Conservation (phyloP, 805 yeast species). For the Schwanniomyces polymorphus region DNA sequence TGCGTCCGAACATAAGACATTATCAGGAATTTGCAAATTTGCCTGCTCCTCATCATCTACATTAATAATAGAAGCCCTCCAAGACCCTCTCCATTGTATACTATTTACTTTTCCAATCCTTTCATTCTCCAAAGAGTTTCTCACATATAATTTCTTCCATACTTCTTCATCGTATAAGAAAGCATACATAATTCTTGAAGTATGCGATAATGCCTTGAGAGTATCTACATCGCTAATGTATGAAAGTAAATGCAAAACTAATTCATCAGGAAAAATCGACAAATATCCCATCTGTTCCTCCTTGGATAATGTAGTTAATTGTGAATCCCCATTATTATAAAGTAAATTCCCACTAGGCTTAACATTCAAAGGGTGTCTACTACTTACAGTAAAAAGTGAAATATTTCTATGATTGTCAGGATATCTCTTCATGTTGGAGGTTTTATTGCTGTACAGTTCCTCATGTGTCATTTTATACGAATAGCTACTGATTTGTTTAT, state of each 20-base stretch:
- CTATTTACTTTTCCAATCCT: constrained; percentile 9
- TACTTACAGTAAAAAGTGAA: constrained; percentile 22
- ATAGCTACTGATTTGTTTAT: neutral
- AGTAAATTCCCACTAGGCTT: constrained; percentile 73
- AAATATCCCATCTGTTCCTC: constrained; percentile 54
- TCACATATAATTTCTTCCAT: constrained; percentile 66
- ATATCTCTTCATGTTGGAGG: neutral
- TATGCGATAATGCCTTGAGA: constrained; percentile 51
- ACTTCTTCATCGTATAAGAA: constrained; percentile 73
- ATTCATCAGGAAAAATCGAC: constrained; percentile 58
- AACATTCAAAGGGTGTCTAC: constrained; percentile 70
- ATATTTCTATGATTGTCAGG: constrained; percentile 2
- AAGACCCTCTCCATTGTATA: constrained; percentile 69
- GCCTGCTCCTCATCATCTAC: constrained; percentile 36
- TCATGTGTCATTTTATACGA: neutral
- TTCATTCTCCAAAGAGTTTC: constrained; percentile 6
- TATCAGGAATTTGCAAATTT: constrained; percentile 47
- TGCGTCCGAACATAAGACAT: constrained; percentile 69
- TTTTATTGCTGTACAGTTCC: neutral
- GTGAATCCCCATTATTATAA: constrained; percentile 16
- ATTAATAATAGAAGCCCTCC: constrained; percentile 65
- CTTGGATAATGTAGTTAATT: constrained; percentile 10
- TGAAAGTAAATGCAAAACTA: constrained; percentile 53
- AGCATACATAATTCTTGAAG: constrained; percentile 71
- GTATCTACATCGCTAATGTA: constrained; percentile 48